Evolutionary conservation across 2,329 filamentous ascomycete species (phyloP).

Genomic region (Aspergillus fumigatiaffinis): DNA sequence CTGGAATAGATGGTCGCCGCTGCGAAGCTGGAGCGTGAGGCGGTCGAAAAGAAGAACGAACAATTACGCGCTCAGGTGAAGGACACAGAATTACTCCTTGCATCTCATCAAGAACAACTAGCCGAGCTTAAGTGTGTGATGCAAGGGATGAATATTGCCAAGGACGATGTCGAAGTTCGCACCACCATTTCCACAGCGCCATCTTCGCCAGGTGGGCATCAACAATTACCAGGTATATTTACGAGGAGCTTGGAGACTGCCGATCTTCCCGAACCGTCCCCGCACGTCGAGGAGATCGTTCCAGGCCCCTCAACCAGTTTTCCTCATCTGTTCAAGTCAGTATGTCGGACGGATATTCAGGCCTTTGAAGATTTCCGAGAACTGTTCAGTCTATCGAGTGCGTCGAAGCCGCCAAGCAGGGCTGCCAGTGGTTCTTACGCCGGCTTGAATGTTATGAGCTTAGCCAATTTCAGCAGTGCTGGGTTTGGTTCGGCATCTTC

Average conservation of each 20-base stretch:
- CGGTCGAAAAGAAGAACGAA: constrained; percentile 77
- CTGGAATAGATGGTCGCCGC: constrained; percentile 74
- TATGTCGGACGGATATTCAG: constrained; percentile 75
- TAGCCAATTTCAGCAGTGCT: constrained; percentile 42
- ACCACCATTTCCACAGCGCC: constrained; percentile 67
- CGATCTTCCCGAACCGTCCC: constrained; percentile 48
- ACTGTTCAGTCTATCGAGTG: constrained; percentile 66
- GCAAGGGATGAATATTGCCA: constrained; percentile 72
- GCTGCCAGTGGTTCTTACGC: constrained; percentile 69
- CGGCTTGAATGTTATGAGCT: constrained; percentile 57
- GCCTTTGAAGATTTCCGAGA: constrained; percentile 82
- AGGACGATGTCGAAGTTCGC: constrained; percentile 66
- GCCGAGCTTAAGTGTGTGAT: constrained; percentile 87
- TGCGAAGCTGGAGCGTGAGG: constrained; percentile 80
- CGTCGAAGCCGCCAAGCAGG: constrained; percentile 60
- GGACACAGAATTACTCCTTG: constrained; percentile 80
- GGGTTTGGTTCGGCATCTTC: constrained; percentile 58
- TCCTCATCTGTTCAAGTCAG: constrained; percentile 74
- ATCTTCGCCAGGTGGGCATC: constrained; percentile 68
- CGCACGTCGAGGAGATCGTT: constrained; percentile 49
- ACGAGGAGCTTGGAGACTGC: constrained; percentile 59
- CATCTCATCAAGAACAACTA: constrained; percentile 89
- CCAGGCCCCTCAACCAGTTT: constrained; percentile 69
- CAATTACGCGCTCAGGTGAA: constrained; percentile 79
- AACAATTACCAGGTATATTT: constrained; percentile 52